These are phyloP conservation scores for Pseudocercospora crystallina DNA, from an alignment of 2,329 filamentous ascomycete species.

Conservation along the genomic window DNA sequence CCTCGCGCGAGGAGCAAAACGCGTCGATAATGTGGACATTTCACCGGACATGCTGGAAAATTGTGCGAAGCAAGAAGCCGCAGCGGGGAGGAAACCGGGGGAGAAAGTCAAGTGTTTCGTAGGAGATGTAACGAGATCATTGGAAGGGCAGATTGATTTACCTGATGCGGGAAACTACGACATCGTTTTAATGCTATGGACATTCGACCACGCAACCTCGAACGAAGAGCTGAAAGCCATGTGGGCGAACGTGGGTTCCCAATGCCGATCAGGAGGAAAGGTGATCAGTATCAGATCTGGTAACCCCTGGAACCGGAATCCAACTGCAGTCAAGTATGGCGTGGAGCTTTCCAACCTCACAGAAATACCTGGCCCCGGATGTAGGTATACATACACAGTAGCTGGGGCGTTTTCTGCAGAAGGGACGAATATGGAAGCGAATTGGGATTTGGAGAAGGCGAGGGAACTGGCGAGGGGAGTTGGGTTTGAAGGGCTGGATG, in stretches of 20 bases:
- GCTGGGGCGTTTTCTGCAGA: not conserved
- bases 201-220: slow-evolving; percentile 4
- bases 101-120: not conserved
- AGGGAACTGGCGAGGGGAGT: not conserved
- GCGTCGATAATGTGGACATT: slow-evolving; percentile 10
- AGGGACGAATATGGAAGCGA: not conserved
- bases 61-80: not conserved
- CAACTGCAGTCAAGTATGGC: not conserved
- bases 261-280: not conserved
- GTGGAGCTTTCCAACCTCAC: not conserved
- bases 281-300: not conserved
- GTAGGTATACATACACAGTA: not conserved
- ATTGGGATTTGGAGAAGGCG: not conserved
- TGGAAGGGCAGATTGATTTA: not conserved
- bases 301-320: not conserved
- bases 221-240: slow-evolving; percentile 1
- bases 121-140: not conserved
- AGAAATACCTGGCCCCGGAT: not conserved
- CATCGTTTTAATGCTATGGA: not conserved
- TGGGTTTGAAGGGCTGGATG: not conserved
- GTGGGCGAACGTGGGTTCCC: not conserved
- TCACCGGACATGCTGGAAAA: slow-evolving; percentile 3
- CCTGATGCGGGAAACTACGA: not conserved
- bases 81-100: not conserved
- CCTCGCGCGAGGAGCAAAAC: not conserved